Evolutionary conservation across 148 eudicot species (phyloP), one percentile per base, ranked within the genome.

Genomic region (Rhododendron griersonianum): DNA sequence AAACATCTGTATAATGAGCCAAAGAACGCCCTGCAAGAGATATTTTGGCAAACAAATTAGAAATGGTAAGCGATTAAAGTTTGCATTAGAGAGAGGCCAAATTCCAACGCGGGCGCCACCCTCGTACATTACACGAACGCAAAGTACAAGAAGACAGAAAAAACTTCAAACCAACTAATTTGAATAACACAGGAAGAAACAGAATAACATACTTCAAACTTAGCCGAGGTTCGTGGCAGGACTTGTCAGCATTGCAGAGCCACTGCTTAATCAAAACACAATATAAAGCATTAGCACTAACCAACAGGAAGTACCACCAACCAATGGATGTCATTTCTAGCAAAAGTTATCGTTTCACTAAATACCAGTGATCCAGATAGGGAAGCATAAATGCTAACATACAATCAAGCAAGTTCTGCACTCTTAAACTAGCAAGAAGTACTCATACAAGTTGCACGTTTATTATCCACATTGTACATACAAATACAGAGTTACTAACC

Each of bases 171-270:
- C 77, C 77, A 33, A 75, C 45, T n/a, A 39, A 59, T 16, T 41
- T 23, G 50, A 18, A 69, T 37, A 55, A 87, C 55, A 65, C 82
- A 57, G 14, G 53, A 50, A 50, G 67, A 84, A 47, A 87, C 21
- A 39, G n/a, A 37, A 45, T 33, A 75, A 87, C 98, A 85, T 93
- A 97, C 99, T 93, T 97, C 80, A 95, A 84, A 93, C 98, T 95
- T 86, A 94, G 83, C 76, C 98, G 93, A 71, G 99, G 99, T 87
- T 97, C 98, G 61, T 97, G 99, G 65, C 90, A 97, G 55, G 98
- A 95, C 89, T 95, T 97, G 91, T 97, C 98, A 28, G 99, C 98
- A 93, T 95, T 95, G 94, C 99, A 95, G 84, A 97, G 87, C 99
- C 99, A 97, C 99, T 95, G 95, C 86, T 73, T 25, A 59, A 74